Evolutionary conservation across 148 eudicot genomes (phyloP).

Genomic region (Camellia sinensis): DNA sequence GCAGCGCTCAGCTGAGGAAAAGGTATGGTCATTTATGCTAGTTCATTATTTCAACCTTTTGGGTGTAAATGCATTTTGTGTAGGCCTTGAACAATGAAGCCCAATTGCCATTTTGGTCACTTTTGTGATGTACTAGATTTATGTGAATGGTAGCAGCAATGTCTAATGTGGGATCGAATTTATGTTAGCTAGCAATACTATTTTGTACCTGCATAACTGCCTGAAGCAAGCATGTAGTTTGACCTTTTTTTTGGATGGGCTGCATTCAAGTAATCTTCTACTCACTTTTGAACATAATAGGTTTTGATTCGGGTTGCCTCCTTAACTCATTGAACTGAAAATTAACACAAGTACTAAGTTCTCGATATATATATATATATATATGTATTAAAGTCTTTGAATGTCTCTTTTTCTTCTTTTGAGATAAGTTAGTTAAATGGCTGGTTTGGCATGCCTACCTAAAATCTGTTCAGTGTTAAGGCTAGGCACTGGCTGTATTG

Average conservation of each 20-base stretch:
- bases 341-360: background rate
- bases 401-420: no score
- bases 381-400: background rate
- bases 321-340: background rate
- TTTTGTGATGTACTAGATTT: background rate
- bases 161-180: background rate
- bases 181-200: background rate
- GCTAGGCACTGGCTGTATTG: background rate
- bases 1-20: slow-evolving; percentile 53
- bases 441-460: background rate
- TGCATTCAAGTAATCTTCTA: background rate
- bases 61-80: background rate
- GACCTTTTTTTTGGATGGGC: background rate
- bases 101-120: background rate
- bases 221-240: background rate
- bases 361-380: background rate
- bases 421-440: background rate
- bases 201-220: background rate
- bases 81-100: background rate
- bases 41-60: slow-evolving; percentile 6
- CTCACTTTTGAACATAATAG: background rate
- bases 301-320: background rate
- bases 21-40: slow-evolving; percentile 30
- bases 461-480: background rate
- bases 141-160: background rate